phyloP scores from a whole-genome alignment of 2,329 filamentous ascomycete species.

The Curvularia eragrostidis region DNA sequence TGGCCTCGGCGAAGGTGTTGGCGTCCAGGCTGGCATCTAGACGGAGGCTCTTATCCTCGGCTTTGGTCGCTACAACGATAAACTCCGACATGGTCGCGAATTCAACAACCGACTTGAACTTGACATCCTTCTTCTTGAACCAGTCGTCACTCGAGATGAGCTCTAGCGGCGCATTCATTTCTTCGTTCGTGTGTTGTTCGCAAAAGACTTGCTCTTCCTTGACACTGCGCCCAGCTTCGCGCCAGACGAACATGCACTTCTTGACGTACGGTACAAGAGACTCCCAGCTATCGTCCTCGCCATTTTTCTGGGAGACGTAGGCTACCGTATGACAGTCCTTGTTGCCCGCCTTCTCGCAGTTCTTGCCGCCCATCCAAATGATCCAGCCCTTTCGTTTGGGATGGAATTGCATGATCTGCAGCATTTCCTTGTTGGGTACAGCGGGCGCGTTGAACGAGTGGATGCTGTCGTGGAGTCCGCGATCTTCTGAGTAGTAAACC shows the following conservation, averaged over 20 bases:
- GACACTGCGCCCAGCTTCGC: slow-evolving; percentile 60
- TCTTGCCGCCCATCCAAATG: slow-evolving; percentile 79
- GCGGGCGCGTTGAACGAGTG: slow-evolving; percentile 75
- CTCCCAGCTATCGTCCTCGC: slow-evolving; percentile 70
- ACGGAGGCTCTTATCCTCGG: slow-evolving; percentile 71
- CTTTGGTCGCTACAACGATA: slow-evolving; percentile 80
- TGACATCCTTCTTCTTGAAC: slow-evolving; percentile 70
- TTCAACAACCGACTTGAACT: slow-evolving; percentile 75
- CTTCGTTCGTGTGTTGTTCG: slow-evolving; percentile 68
- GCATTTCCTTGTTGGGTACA: slow-evolving; percentile 58
- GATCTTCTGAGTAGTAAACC: slow-evolving; percentile 82
- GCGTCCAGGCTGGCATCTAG: slow-evolving; percentile 88
- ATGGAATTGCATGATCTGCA: slow-evolving; percentile 77
- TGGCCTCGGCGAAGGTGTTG: slow-evolving; percentile 77
- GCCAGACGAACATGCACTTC: slow-evolving; percentile 86
- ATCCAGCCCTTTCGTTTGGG: slow-evolving; percentile 82
- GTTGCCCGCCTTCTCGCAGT: slow-evolving; percentile 65
- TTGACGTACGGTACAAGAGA: slow-evolving; percentile 75
- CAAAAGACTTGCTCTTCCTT: slow-evolving; percentile 70
- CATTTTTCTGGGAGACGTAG: slow-evolving; percentile 79
- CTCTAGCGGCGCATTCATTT: slow-evolving; percentile 67
- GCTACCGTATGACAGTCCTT: slow-evolving; percentile 73
- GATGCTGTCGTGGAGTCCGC: slow-evolving; percentile 68
- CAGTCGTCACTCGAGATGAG: slow-evolving; percentile 81
- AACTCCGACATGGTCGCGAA: slow-evolving; percentile 98